Base-by-base conservation (phyloP, 345 rosid genomes). In the Turnera subulata region DNA sequence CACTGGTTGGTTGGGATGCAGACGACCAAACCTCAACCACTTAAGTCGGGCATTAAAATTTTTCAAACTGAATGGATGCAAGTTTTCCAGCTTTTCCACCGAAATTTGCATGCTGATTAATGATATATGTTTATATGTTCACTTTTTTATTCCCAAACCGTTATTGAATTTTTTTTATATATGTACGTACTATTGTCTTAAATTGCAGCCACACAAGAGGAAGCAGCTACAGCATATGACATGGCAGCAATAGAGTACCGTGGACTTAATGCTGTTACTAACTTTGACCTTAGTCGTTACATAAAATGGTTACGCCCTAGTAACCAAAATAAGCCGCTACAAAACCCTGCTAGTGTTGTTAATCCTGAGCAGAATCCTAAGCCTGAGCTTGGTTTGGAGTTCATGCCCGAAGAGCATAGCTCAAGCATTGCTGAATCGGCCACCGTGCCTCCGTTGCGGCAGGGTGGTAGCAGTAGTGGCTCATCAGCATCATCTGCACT, bases 231-330 rank as follows among this genome's bases (percentile, higher is more conserved):
- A 0, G 98, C 98, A 11, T 88, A 91, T 44, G 98, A 91, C 24
- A 76, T 91, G 72, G 97, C 97, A 1, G 97, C 97, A 0, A 85
- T 91, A 16, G 96, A 91, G 74, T 85, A 91, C 67, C 89, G 98
- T 23, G 96, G 98, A 47, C 75, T 79, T 20, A 88, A 91, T 53
- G 98, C 98, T 6, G 98, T 91, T 56, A 91, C 98, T 1, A 91
- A 91, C 72, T 91, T 91, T 59, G 96, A 91, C 59, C 83, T 91
- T 38, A 85, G 96, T 65, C 92, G 94, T 56, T 91, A 91, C 66
- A 76, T 85, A 72, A 78, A 76, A 53, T 85, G 85, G 81, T 75
- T 80, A 17, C 78, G 76, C 59, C 88, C 91, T 3, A 40, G 59
- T 55, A 58, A 52, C 15, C 44, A 58, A 1, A 25, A 29, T 37